phyloP scores from a whole-genome alignment of 495 filamentous ascomycete species.

The Neurospora hispaniola region DNA sequence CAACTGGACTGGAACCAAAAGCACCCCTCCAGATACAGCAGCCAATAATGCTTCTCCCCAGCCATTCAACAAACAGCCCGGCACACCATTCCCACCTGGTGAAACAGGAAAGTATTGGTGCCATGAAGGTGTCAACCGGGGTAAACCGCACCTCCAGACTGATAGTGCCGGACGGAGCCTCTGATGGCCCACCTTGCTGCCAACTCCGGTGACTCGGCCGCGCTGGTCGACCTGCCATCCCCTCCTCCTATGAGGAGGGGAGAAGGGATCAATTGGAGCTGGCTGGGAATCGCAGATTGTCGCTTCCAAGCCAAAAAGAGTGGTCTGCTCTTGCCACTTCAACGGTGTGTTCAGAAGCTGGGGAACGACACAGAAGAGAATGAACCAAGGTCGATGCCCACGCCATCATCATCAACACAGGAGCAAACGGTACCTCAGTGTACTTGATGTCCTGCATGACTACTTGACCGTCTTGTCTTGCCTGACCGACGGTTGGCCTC shows the following conservation, averaged over 20 bases:
- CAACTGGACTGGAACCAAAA: slow-evolving; percentile 6
- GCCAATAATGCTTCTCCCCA: slow-evolving; percentile 33
- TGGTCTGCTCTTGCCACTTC: not conserved
- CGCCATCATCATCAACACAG: slow-evolving; percentile 1
- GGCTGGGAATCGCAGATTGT: not conserved
- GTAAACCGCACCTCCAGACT: not conserved
- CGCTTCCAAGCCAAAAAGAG: not conserved
- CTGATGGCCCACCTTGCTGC: not conserved
- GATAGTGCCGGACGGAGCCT: not conserved
- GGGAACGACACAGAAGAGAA: not conserved
- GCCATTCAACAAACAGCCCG: slow-evolving; percentile 29
- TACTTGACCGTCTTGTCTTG: slow-evolving; percentile 14
- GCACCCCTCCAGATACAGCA: slow-evolving; percentile 6
- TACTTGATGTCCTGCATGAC: slow-evolving; percentile 24
- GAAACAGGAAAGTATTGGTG: not conserved
- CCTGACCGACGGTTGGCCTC: slow-evolving; percentile 11
- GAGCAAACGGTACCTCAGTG: slow-evolving; percentile 5
- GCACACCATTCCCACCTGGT: slow-evolving; percentile 2
- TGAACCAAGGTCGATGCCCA: not conserved
- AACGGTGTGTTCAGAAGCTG: not conserved
- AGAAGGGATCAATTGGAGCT: not conserved
- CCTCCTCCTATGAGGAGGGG: not conserved
- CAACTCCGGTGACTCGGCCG: not conserved
- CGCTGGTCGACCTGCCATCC: not conserved
- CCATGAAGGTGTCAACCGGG: slow-evolving; percentile 7